Base-by-base conservation (phyloP, 495 filamentous ascomycete species). In the Clavariopsis aquatica region DNA sequence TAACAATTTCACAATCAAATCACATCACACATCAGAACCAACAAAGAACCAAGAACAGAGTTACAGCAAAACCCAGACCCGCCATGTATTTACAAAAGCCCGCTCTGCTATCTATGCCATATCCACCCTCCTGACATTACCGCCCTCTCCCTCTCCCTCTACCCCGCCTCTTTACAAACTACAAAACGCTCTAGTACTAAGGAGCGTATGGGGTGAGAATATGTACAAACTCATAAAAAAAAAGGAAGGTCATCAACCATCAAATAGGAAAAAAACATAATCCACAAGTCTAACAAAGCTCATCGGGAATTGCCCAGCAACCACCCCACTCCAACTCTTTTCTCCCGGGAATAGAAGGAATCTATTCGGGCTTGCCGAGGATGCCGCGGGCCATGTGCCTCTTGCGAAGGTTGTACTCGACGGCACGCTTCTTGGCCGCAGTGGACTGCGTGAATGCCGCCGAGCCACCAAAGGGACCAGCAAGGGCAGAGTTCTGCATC, bases 391-490 rank as follows among this genome's bases (percentile, higher is more conserved):
- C 66, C 51, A 71, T 66, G 52, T 71, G 69, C 36, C 70, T 55
- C 65, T 71, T 73, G 45, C 65, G 55, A 17, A 73, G 62, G 51
- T 63, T 71, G 53, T 59, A 70, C 36, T 65, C 69, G 27, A 73
- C 51, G 41, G 71, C 71, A 23, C 71, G 49, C 66, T 71, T 73
- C 60, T 62, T 53, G 17, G 69, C 69, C 6, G 66, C 66, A 17
- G 66, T 45, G 46, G 49, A 63, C 60, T 71, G 69, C 7, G 75
- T 77, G 62, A 78, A 78, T n/a, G 76, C 76, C 52, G 71, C 74
- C 4, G 80, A 81, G 26, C 85, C 84, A 56, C 85, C 85, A 65
- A 87, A 87, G 1, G 85, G 85, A 3, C 85, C 85, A 8, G 83
- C 84, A 8, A 75, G 65, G 0, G 84, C 82, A 8, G 72, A 62